Evolutionary conservation across 129 eudicot genomes (phyloP), one percentile per base, ranked within the genome.

Genomic region (Flaveria trinervia): DNA sequence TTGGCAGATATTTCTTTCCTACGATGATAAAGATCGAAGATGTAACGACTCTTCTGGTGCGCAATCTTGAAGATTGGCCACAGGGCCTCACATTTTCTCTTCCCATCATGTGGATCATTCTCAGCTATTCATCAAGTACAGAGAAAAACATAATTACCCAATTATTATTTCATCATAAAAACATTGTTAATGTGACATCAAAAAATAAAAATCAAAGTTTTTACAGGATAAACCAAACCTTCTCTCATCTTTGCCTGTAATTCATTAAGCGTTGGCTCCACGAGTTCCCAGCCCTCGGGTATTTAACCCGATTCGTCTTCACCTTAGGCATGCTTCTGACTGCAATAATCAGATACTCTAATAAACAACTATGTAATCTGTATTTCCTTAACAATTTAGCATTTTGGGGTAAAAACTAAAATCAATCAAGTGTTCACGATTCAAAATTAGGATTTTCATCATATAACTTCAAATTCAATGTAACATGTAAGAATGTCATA

Each of bases 11-110:
- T 93, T 64, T 93, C 98, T 68, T 90, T 90, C 84, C 97, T 93
- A 44, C 86, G 84, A 75, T 90, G 83, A 62, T 93, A 90, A 52
- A 93, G 96, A 70, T 90, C 96, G 49, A 78, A 93, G 28, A 93
- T 68, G 48, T 90, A 93, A 44, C 95, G 89, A 57, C 98, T 93
- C 88, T 84, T 86, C 86, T 90, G 97, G 81, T 93, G 98, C 9
- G 98, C 98, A 64, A 93, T 85, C 71, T 90, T 93, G 73, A 90
- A 93, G 25, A 93, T 90, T 9, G 97, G 96, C 97, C 98, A 93
- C 77, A 90, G 15, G 11, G 89, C 76, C 77, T 93, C 98, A 60
- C 98, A 93, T 68, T 90, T 93, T 64, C 98, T 80, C 81, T 88
- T 93, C 18, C 92, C 95, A 74, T 93, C 96, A 77, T 90, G 88